Percentiles rank a stretch among this genome's conserved stretches.
Conservation (phyloP, 257 asterid genomes). For the Nicotiana obtusifolia region DNA sequence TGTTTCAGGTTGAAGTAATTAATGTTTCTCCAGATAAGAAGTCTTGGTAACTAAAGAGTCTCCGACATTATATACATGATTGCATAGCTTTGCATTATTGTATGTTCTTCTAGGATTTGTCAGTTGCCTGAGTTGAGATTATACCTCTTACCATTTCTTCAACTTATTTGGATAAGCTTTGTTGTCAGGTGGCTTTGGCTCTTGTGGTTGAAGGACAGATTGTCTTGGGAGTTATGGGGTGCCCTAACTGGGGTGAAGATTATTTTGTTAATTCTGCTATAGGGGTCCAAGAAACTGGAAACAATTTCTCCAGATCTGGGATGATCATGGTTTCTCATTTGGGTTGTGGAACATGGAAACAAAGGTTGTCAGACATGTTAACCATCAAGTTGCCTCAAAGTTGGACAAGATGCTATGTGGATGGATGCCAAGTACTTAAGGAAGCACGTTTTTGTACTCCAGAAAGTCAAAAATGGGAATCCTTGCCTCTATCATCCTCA, state of each 20-base stretch:
- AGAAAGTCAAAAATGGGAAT: conserved; percentile 90
- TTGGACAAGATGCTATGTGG: conserved; percentile 83
- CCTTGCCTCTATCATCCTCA: conserved; percentile 60
- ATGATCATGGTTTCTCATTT: conserved; percentile 73
- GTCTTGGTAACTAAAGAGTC: not conserved
- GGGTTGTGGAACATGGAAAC: conserved; percentile 91
- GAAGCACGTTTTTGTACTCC: conserved; percentile 71
- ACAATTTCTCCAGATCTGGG: conserved; percentile 41
- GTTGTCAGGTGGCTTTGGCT: conserved; percentile 84
- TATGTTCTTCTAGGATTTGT: not conserved
- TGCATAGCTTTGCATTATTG: not conserved
- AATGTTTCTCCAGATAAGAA: not conserved
- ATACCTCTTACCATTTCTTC: not conserved
- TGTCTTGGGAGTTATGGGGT: conserved; percentile 94
- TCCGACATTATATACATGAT: not conserved
- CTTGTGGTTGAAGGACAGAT: conserved; percentile 81
- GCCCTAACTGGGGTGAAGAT: conserved; percentile 78
- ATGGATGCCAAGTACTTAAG: conserved; percentile 39
- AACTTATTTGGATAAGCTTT: not conserved
- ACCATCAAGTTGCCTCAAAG: conserved; percentile 17
- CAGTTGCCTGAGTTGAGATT: not conserved
- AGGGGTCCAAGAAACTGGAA: conserved; percentile 20
- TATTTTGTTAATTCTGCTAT: conserved; percentile 20
- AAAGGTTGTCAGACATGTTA: conserved; percentile 28
- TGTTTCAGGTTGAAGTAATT: conserved; percentile 1